Percentiles rank a stretch among this genome's conserved stretches.
Conservation (phyloP, 73 alveolate species). For the Diophrys appendiculata region DNA sequence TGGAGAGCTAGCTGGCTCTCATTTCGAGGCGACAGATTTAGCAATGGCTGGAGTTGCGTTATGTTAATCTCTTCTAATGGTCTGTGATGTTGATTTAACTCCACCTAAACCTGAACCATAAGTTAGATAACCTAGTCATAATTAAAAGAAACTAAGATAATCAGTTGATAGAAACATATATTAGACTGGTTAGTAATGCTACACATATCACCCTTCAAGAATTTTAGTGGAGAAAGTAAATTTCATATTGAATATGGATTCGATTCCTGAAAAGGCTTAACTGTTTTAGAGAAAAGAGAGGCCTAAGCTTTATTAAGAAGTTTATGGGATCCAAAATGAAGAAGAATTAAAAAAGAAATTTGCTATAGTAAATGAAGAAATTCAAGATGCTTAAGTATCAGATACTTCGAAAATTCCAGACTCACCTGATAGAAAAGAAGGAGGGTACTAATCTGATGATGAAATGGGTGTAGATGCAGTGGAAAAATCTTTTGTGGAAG, state of each 20-base stretch:
- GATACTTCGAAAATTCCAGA: too few relatives aligned
- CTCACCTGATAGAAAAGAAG: too few relatives aligned
- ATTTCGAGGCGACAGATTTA: slow-evolving; percentile 69
- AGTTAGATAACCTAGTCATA: background rate
- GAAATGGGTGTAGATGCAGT: too few relatives aligned
- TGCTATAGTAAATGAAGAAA: too few relatives aligned
- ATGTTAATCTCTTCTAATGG: slow-evolving; percentile 64
- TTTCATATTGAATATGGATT: background rate
- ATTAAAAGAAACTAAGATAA: background rate
- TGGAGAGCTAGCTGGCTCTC: slow-evolving; percentile 63
- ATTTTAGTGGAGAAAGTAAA: background rate
- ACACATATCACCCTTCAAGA: background rate
- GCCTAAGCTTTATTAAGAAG: background rate
- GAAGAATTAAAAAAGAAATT: too few relatives aligned
- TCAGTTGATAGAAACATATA: background rate
- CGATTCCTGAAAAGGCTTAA: background rate
- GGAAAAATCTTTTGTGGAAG: too few relatives aligned
- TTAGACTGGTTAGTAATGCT: background rate
- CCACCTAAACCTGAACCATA: background rate
- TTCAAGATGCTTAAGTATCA: too few relatives aligned
- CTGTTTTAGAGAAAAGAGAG: background rate
- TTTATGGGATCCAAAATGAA: too few relatives aligned
- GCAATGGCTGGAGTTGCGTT: slow-evolving; percentile 82
- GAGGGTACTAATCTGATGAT: too few relatives aligned
- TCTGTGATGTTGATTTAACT: background rate